Evolutionary conservation across 78 protist species (phyloP).

Genomic region (Dictyostelium brefeldianum): DNA sequence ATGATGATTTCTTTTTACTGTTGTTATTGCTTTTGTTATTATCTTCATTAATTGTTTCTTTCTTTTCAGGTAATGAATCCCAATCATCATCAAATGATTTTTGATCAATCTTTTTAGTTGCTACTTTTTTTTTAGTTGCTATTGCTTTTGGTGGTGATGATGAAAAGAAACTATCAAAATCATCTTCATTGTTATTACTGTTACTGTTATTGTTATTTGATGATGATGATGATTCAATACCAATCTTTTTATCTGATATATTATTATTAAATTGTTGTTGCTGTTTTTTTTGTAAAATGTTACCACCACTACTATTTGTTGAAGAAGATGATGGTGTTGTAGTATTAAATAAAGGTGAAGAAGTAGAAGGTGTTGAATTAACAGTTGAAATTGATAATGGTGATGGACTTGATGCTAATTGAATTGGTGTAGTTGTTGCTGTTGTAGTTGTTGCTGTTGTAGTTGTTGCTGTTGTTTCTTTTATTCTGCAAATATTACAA

Average conservation of each 20-base stretch:
- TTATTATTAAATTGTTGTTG: not conserved
- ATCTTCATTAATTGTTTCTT: not conserved
- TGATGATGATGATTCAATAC: not conserved
- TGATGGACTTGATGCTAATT: slow-evolving; percentile 29
- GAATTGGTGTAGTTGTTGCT: slow-evolving; percentile 4
- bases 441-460: not conserved
- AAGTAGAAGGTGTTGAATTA: not conserved
- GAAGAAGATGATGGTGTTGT: not conserved
- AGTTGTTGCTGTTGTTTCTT: not conserved
- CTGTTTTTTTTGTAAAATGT: not conserved
- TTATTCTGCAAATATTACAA: not conserved
- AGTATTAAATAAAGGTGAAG: not conserved
- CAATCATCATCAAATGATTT: slow-evolving; percentile 76
- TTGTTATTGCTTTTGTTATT: not conserved
- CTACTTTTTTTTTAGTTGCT: not conserved
- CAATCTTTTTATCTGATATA: not conserved
- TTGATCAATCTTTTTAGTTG: slow-evolving; percentile 27
- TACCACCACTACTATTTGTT: slow-evolving; percentile 9
- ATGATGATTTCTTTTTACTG: not conserved
- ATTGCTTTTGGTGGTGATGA: slow-evolving; percentile 15
- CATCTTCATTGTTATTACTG: slow-evolving; percentile 6
- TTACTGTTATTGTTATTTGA: not conserved
- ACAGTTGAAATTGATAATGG: slow-evolving; percentile 12
- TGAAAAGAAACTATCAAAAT: slow-evolving; percentile 27
- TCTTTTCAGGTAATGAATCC: slow-evolving; percentile 62